phyloP scores from a whole-genome alignment of 2,329 filamentous ascomycete species.

The Stenocarpella maydis region DNA sequence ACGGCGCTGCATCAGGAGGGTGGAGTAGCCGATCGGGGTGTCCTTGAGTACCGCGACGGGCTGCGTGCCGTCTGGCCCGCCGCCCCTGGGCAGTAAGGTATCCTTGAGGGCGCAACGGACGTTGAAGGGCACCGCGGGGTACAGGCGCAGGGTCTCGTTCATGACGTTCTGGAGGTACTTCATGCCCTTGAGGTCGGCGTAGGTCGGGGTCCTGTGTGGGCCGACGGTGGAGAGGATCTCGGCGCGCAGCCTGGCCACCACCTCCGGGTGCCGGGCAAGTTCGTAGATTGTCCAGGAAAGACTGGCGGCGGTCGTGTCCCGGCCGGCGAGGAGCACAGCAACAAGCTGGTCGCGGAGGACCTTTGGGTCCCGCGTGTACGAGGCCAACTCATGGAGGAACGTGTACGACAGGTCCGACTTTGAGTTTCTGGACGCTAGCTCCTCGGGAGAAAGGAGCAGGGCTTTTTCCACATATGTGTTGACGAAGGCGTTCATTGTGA shows the following conservation, averaged over 20 bases:
- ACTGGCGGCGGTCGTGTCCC: slow-evolving; percentile 86
- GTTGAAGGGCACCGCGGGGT: slow-evolving; percentile 75
- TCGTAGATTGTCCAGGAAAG: slow-evolving; percentile 87
- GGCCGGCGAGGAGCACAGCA: slow-evolving; percentile 81
- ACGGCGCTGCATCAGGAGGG: slow-evolving; percentile 78
- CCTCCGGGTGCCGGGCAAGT: slow-evolving; percentile 73
- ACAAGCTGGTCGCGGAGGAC: slow-evolving; percentile 87
- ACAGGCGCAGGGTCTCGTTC: slow-evolving; percentile 39
- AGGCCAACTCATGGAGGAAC: slow-evolving; percentile 85
- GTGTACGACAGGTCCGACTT: slow-evolving; percentile 79
- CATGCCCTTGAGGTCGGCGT: slow-evolving; percentile 62
- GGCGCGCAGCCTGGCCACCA: slow-evolving; percentile 71
- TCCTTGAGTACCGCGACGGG: slow-evolving; percentile 74
- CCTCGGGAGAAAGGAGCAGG: slow-evolving; percentile 71
- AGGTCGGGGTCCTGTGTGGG: slow-evolving; percentile 68
- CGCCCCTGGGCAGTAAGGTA: slow-evolving; percentile 77
- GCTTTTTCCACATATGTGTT: slow-evolving; percentile 79
- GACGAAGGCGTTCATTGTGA: slow-evolving; percentile 78
- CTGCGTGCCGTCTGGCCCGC: slow-evolving; percentile 67
- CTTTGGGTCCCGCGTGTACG: slow-evolving; percentile 75
- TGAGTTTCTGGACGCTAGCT: slow-evolving; percentile 73
- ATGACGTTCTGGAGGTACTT: slow-evolving; percentile 40
- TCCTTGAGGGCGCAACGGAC: slow-evolving; percentile 75
- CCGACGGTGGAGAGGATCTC: slow-evolving; percentile 79
- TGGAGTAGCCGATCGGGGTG: slow-evolving; percentile 70